Conservation (phyloP, 2,329 filamentous ascomycete species). For the Penicillium sp. region DNA sequence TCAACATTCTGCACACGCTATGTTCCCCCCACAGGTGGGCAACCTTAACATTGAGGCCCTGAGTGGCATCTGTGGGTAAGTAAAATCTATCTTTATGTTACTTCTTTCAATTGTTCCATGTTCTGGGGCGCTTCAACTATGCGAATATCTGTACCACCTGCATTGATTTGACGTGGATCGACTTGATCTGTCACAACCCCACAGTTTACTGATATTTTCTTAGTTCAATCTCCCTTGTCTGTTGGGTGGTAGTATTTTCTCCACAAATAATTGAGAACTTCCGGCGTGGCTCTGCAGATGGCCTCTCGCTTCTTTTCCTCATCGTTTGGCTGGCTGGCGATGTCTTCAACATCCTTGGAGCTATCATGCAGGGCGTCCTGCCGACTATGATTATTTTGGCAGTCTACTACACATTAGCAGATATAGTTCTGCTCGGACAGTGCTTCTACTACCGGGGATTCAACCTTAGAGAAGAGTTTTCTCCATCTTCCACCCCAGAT, state of each 20-base stretch:
- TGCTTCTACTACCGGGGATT: conserved; percentile 97
- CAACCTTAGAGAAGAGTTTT: conserved; percentile 36
- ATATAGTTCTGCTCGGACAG: conserved; percentile 82
- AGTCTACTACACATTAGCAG: conserved; percentile 88
- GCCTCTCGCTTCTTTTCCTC: conserved; percentile 86
- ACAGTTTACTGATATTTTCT: conserved; percentile 13
- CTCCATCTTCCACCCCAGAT: conserved; percentile 17
- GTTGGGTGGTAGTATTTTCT: conserved; percentile 97
- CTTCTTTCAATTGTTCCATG: background rate
- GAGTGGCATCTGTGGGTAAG: conserved; percentile 85
- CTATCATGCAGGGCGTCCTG: conserved; percentile 83
- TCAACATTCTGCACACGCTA: conserved; percentile 15
- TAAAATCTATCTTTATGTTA: background rate
- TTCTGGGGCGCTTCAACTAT: background rate
- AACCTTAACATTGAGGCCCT: conserved; percentile 86
- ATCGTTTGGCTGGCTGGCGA: conserved; percentile 91
- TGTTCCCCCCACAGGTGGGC: conserved; percentile 42
- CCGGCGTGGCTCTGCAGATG: conserved; percentile 78
- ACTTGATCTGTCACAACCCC: background rate
- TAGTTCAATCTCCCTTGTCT: conserved; percentile 92
- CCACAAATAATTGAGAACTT: conserved; percentile 98
- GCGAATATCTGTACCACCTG: background rate
- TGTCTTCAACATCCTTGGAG: conserved; percentile 95
- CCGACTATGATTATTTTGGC: conserved; percentile 97
- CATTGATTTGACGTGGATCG: background rate